These are phyloP conservation scores for Acer campestre DNA, from an alignment of 345 rosid genomes.

Conservation along the genomic window DNA sequence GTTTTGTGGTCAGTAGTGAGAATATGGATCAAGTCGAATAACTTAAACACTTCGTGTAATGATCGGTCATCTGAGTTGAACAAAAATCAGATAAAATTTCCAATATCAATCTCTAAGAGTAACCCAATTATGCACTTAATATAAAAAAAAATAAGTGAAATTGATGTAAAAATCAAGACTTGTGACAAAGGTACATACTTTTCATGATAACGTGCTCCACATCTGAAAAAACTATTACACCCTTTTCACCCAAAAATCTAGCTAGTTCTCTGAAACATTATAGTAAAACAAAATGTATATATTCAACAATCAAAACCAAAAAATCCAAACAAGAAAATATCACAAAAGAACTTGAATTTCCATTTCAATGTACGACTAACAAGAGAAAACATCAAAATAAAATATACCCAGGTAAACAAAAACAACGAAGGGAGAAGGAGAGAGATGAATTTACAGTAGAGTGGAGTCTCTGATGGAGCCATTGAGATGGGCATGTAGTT, in stretches of 20 bases:
- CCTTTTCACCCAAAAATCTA: conserved; percentile 72
- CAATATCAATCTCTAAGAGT: not conserved
- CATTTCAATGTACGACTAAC: not conserved
- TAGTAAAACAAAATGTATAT: not conserved
- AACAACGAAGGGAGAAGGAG: not conserved
- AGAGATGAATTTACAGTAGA: conserved; percentile 54
- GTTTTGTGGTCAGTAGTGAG: conserved; percentile 84
- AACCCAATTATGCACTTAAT: not conserved
- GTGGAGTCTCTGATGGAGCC: conserved; percentile 94
- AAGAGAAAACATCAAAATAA: not conserved
- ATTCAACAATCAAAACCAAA: not conserved
- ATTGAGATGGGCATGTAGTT: conserved; percentile 98
- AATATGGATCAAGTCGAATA: conserved; percentile 83
- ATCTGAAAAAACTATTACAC: conserved; percentile 58
- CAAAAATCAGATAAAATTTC: not conserved
- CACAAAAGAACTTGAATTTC: not conserved
- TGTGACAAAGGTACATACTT: conserved; percentile 40
- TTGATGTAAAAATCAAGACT: not conserved
- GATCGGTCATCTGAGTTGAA: conserved; percentile 65
- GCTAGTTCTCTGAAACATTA: conserved; percentile 75
- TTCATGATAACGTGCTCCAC: conserved; percentile 82
- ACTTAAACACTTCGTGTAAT: conserved; percentile 76
- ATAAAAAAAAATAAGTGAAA: not conserved
- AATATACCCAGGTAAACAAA: not conserved
- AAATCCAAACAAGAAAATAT: not conserved